phyloP scores from a whole-genome alignment of 2,329 filamentous ascomycete species.

The Neofusicoccum ribis region DNA sequence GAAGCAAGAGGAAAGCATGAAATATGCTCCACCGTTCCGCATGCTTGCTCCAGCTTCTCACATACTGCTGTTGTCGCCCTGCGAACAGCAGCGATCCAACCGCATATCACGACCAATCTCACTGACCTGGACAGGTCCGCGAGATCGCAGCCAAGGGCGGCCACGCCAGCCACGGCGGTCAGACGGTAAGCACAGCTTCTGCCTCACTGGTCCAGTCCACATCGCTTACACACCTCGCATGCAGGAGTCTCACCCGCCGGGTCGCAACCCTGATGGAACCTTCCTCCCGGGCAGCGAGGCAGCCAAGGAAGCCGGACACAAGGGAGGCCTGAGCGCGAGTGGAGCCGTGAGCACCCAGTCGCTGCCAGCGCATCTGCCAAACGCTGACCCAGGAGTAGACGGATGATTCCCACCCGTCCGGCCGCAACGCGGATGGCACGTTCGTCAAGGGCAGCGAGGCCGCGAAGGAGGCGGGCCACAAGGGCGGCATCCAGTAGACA shows the following conservation, averaged over 20 bases:
- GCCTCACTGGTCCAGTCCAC: background rate
- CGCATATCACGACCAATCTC: background rate
- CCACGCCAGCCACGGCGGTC: constrained; percentile 38
- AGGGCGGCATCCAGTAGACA: constrained; percentile 29
- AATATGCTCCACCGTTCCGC: background rate
- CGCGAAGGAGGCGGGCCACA: constrained; percentile 39
- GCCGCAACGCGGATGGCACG: constrained; percentile 40
- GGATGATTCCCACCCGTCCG: background rate
- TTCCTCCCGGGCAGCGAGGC: constrained; percentile 40
- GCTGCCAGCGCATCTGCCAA: background rate
- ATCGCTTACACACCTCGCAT: background rate
- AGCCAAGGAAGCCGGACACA: constrained; percentile 39
- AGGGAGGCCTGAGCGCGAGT: constrained; percentile 37
- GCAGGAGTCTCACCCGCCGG: constrained; percentile 21
- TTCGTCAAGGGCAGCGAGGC: constrained; percentile 40
- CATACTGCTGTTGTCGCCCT: background rate
- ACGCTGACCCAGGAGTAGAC: background rate
- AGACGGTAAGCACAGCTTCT: constrained; percentile 8
- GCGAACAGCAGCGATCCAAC: background rate
- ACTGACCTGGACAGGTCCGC: constrained; percentile 31
- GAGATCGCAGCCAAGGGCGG: constrained; percentile 54
- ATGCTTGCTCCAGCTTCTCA: background rate
- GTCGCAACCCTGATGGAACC: constrained; percentile 41
- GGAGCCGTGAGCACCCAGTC: constrained; percentile 10
- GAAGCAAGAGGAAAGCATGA: too few species aligned